Evolutionary conservation across 2,329 filamentous ascomycete species (phyloP).

Genomic region (Aspergillus oerlinghausenensis): DNA sequence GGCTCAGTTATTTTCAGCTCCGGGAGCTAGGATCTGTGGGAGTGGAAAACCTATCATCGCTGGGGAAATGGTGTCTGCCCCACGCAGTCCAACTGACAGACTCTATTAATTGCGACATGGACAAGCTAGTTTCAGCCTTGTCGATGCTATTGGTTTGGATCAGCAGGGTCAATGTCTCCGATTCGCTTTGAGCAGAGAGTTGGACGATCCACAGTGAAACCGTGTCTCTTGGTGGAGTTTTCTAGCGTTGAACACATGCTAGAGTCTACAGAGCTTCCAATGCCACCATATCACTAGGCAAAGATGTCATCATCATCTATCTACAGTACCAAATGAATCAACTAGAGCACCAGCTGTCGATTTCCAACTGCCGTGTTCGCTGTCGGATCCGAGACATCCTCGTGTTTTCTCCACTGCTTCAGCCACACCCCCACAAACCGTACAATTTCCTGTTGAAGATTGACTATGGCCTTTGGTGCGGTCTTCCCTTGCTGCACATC

Average conservation of each 20-base stretch:
- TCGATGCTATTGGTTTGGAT: not conserved
- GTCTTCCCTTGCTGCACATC: conserved; percentile 51
- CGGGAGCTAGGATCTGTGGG: not conserved
- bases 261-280: not conserved
- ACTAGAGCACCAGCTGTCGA: not conserved
- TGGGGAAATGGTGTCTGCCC: not conserved
- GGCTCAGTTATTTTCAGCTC: not conserved
- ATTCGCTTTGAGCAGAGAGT: not conserved
- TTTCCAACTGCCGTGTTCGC: not conserved
- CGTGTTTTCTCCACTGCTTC: conserved; percentile 48
- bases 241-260: too few species aligned
- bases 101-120: not conserved
- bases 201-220: not conserved
- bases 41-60: not conserved
- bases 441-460: conserved; percentile 56
- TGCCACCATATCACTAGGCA: not conserved
- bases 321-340: not conserved
- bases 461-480: conserved; percentile 44
- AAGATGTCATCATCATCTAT: not conserved
- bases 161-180: not conserved
- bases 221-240: not conserved
- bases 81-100: not conserved
- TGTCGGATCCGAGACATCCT: not conserved
- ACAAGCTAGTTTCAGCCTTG: not conserved
- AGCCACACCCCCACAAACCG: conserved; percentile 65